Base-by-base conservation (phyloP, 192 early-diverging fungal species). In the Coemansia furcata region DNA sequence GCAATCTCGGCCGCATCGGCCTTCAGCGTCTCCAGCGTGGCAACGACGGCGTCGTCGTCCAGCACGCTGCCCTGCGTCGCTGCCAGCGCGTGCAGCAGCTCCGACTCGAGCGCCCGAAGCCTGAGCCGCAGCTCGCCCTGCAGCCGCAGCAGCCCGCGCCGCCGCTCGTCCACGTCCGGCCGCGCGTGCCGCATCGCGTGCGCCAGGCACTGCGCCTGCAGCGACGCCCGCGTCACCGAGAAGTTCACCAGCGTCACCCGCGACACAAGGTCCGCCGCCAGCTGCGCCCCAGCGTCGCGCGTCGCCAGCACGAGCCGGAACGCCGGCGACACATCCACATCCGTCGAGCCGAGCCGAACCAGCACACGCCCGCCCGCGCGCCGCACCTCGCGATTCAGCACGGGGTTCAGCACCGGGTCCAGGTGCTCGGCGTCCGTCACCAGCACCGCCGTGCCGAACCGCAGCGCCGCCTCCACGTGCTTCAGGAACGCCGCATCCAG, bases 241-340 rank as follows among this genome's bases (percentile, higher is more conserved):
- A 99, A 99, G 89, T 99, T 99, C 49, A 99, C 95, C 84, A 99
- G 97, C 2, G 98, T 99, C 4, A 98, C 96, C 44, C 98, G 91
- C 69, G 89, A 92, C 85, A 92, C 96, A 17, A 99, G 88, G 71
- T 99, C 98, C 1, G 98, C 95, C n/a, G 93, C 85, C 85, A 99
- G 98, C 74, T 85, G 82, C 37, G 95, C 92, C 3, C 93, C 90
- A 14, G 98, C 93, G 72, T 99, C 95, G 66, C 95, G 89, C 3
- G 97, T 99, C 6, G 94, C 85, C 70, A 99, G 73, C 85, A 96
- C 97, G 26, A 99, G 77, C 3, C 90, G 93, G 83, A 99, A 99
- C 12, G 94, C 85, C 12, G 98, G 97, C 36, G 96, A 98, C 77
- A 99, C 99, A 86, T 99, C 98, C 58, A 99, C 96, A 65, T 99